Conservation (phyloP, 495 filamentous ascomycete species). For the Xanthoparmelia taractica region DNA sequence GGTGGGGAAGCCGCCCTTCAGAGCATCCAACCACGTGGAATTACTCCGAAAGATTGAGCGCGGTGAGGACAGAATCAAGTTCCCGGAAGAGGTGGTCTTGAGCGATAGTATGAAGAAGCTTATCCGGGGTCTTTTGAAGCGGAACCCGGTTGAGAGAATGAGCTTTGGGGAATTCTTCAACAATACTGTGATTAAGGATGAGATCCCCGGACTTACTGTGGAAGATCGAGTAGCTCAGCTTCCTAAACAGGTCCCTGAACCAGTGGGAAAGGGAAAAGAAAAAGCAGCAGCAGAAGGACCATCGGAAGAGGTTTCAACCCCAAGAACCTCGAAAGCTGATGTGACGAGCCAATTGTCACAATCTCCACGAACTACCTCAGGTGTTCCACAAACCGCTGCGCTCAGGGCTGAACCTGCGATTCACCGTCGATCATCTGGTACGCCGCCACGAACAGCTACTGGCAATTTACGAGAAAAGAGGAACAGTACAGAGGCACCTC, state of each 20-base stretch:
- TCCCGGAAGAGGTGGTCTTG: conserved; percentile 63
- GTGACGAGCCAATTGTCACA: conserved; percentile 15
- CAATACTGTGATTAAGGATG: conserved; percentile 60
- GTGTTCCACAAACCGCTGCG: conserved; percentile 19
- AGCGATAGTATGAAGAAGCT: conserved; percentile 73
- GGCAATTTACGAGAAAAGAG: conserved; percentile 38
- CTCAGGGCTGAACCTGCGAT: conserved; percentile 26
- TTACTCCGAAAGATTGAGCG: conserved; percentile 85
- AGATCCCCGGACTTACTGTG: conserved; percentile 74
- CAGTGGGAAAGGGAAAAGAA: conserved; percentile 23
- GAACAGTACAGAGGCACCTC: conserved; percentile 31
- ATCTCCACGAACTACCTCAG: conserved; percentile 14
- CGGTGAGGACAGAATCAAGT: conserved; percentile 72
- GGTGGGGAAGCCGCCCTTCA: conserved; percentile 80
- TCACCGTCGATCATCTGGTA: conserved; percentile 33
- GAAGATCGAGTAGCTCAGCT: conserved; percentile 56
- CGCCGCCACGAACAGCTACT: conserved; percentile 32
- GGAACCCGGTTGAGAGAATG: conserved; percentile 74
- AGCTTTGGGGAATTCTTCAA: conserved; percentile 76
- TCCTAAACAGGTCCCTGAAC: conserved; percentile 15
- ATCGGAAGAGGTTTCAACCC: conserved; percentile 3
- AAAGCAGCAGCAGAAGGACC: not conserved
- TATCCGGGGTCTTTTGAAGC: conserved; percentile 72
- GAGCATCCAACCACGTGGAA: conserved; percentile 89
- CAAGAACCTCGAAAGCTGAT: conserved; percentile 12